Percentiles rank a stretch among this genome's conserved stretches.
Evolutionary conservation across 2,329 filamentous ascomycete species (phyloP).

Genomic region (Fusarium decemcellulare): DNA sequence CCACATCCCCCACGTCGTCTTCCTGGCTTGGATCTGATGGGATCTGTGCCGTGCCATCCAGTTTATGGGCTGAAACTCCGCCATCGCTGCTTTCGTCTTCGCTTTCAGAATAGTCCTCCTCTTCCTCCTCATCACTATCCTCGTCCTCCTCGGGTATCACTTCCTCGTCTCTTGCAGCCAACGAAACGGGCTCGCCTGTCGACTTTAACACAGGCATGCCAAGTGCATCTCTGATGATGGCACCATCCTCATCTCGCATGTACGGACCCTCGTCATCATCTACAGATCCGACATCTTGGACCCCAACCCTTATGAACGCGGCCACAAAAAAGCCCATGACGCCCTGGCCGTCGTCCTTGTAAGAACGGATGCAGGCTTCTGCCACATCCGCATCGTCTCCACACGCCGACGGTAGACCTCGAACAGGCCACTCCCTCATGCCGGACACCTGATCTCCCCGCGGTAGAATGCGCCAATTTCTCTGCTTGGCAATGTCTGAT

Average conservation of each 20-base stretch:
- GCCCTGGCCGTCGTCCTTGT: conserved; percentile 84
- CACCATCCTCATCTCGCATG: conserved; percentile 68
- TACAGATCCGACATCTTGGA: conserved; percentile 31
- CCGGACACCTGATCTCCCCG: conserved; percentile 82
- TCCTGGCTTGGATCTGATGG: conserved; percentile 26
- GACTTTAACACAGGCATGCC: conserved; percentile 56
- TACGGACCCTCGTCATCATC: conserved; percentile 62
- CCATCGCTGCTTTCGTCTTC: conserved; percentile 18
- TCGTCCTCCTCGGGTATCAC: conserved; percentile 42
- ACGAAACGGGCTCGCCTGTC: conserved; percentile 50
- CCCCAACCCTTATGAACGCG: conserved; percentile 74
- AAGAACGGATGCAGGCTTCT: conserved; percentile 85
- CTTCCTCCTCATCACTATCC: conserved; percentile 28
- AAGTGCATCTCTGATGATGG: conserved; percentile 60
- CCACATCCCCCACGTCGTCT: conserved; percentile 34
- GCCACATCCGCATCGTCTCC: conserved; percentile 67
- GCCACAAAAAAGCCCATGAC: conserved; percentile 97
- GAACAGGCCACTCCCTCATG: conserved; percentile 81
- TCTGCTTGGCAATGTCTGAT: conserved; percentile 74
- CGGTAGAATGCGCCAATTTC: conserved; percentile 84
- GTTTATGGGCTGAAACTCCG: conserved; percentile 14
- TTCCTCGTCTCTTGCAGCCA: conserved; percentile 43
- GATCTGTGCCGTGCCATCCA: conserved; percentile 18
- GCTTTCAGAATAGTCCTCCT: conserved; percentile 17
- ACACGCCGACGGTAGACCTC: conserved; percentile 68